Base-by-base conservation (phyloP, 371 early-diverging fungal genomes). In the Rhizomucor pusillus region DNA sequence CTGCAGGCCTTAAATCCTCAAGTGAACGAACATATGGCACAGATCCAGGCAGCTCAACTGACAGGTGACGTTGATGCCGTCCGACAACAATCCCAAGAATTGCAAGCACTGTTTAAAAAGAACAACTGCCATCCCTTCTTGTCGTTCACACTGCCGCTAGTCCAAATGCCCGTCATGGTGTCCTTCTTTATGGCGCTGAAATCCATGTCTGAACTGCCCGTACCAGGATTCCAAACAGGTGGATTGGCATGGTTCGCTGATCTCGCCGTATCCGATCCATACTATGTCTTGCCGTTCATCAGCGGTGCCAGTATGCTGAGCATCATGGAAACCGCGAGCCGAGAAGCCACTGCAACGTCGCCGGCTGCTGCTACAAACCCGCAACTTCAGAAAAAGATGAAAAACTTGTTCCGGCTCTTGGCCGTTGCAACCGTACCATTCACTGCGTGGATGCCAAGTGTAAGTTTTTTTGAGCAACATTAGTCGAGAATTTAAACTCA, bases 111-210 rank as follows among this genome's bases (percentile, higher is more conserved):
- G 19, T 92, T 85, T 64, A 86, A 83, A 59, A 77, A 76, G 56
- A 73, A 84, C 52, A 75, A 81, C 4, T 75, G 87, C 43, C 82
- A 81, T 57, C 86, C 89, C 1, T 61, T 85, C 63, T 80, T 80
- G 56, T 81, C 81, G 0, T 56, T 91, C 58, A 71, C 81, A 52
- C 64, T 85, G 43, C 82, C 87, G 5, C 49, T 92, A 23, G 56
- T 87, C 12, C 91, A 92, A 61, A 80, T 86, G 35, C 95, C 95
- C n/a, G 79, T 95, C 36, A 89, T 94, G 82, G 76, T 97, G 53
- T 80, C 85, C 5, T 89, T 94, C 78, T 97, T 95, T 62, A 74
- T 93, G 62, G 95, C 90, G 1, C 63, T 96, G 47, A 73, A 87
- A 57, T 80, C 72, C 24, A 90, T 97, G 92, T 84, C 91, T 16